Evolutionary conservation across 2,329 filamentous ascomycete genomes (phyloP).

Genomic region (Hortaea werneckii): DNA sequence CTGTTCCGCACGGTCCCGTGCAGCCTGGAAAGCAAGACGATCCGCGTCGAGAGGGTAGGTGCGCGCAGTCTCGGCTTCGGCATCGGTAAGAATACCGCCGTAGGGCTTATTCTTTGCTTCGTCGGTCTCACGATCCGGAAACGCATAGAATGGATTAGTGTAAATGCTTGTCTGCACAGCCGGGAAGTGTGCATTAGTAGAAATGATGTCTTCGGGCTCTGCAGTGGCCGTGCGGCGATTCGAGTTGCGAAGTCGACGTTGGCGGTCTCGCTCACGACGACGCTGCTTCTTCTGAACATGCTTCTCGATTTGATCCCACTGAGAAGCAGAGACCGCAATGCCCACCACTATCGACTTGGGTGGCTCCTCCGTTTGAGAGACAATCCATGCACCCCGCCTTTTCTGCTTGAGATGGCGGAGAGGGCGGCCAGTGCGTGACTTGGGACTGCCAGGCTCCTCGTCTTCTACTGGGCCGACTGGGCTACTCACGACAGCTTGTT

Average conservation of each 20-base stretch:
- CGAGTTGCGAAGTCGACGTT: constrained; percentile 31
- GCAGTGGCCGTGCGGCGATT: constrained; percentile 32
- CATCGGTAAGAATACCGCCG: constrained; percentile 80
- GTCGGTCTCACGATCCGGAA: constrained; percentile 80
- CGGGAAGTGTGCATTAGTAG: constrained; percentile 37
- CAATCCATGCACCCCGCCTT: constrained; percentile 21
- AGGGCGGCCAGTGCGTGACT: constrained; percentile 33
- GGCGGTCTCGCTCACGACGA: constrained; percentile 35
- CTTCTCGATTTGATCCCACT: constrained; percentile 26
- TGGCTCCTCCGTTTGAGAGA: constrained; percentile 19
- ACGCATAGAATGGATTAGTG: constrained; percentile 73
- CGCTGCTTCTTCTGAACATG: constrained; percentile 45
- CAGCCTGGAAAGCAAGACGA: constrained; percentile 76
- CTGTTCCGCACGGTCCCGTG: constrained; percentile 82
- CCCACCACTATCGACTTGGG: constrained; percentile 45
- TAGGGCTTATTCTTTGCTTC: constrained; percentile 90
- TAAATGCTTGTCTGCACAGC: constrained; percentile 53
- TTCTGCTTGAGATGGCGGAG: constrained; percentile 45
- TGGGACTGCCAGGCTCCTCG: constrained; percentile 17
- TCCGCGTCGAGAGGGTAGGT: constrained; percentile 75
- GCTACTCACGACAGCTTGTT: constrained; percentile 9
- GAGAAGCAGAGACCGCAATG: constrained; percentile 24
- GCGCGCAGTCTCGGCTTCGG: constrained; percentile 81
- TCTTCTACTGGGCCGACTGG: constrained; percentile 8
- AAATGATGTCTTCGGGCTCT: constrained; percentile 31